Conservation (phyloP, 805 yeast species). For the Zygosaccharomyces bisporus region DNA sequence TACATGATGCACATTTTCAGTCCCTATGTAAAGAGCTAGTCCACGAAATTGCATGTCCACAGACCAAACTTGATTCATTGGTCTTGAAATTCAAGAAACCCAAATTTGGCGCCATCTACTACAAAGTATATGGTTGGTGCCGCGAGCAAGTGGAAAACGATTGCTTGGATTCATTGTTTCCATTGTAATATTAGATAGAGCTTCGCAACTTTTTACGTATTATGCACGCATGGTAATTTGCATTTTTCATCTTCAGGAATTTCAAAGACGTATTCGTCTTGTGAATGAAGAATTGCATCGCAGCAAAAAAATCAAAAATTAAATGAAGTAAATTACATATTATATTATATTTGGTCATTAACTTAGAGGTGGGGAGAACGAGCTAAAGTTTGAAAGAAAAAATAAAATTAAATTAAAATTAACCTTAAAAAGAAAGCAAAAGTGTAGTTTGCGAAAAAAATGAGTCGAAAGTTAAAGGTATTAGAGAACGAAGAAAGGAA, state of each 20-base stretch:
- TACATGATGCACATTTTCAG: conserved; percentile 23
- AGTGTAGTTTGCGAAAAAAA: background rate
- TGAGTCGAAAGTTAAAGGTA: background rate
- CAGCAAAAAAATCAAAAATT: background rate
- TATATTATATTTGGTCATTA: background rate
- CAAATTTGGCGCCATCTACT: conserved; percentile 21
- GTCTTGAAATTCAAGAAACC: conserved; percentile 24
- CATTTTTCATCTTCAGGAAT: background rate
- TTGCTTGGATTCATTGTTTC: conserved; percentile 13
- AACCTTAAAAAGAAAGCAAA: conserved; percentile 1
- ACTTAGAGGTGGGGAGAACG: background rate
- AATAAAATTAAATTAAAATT: conserved; percentile 5
- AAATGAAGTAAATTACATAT: background rate
- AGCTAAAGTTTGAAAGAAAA: conserved; percentile 3
- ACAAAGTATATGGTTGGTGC: conserved; percentile 21
- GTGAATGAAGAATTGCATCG: no score
- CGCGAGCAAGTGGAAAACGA: conserved; percentile 12
- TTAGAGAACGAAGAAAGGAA: background rate
- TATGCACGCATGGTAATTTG: conserved; percentile 4
- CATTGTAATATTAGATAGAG: conserved; percentile 13
- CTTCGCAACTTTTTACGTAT: background rate
- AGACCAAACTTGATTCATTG: conserved; percentile 30
- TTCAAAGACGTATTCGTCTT: no score
- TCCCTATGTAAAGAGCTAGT: conserved; percentile 25
- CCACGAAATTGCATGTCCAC: conserved; percentile 28